phyloP scores from a whole-genome alignment of 2,329 filamentous ascomycete species.

The Venturia nashicola region DNA sequence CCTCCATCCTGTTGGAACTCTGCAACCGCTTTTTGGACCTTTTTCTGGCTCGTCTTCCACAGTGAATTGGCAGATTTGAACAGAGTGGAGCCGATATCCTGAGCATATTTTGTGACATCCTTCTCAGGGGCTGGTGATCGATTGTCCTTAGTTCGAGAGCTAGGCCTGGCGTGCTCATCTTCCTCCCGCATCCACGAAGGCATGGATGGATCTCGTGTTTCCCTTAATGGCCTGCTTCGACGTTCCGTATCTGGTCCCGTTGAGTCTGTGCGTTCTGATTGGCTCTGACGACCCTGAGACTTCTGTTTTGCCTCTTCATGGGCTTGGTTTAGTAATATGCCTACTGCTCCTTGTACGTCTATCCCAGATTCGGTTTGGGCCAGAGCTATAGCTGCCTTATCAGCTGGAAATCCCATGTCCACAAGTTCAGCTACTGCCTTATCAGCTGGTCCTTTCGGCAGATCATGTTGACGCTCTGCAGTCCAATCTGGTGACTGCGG shows the following conservation, averaged over 20 bases:
- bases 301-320: conserved; percentile 73
- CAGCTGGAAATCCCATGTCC: conserved; percentile 85
- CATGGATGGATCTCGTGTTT: conserved; percentile 21
- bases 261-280: not conserved
- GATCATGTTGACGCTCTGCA: conserved; percentile 12
- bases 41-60: conserved; percentile 92
- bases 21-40: conserved; percentile 79
- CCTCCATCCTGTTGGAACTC: conserved; percentile 59
- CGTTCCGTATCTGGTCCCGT: not conserved
- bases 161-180: conserved; percentile 36
- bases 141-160: conserved; percentile 38
- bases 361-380: conserved; percentile 66
- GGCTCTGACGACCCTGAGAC: conserved; percentile 25
- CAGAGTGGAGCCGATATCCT: conserved; percentile 68
- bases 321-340: conserved; percentile 83
- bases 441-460: conserved; percentile 46
- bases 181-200: conserved; percentile 55
- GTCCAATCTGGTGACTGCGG: not conserved
- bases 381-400: conserved; percentile 71
- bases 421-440: conserved; percentile 76
- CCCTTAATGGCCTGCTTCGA: conserved; percentile 10
- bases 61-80: conserved; percentile 91
- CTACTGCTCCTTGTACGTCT: conserved; percentile 76
- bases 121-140: conserved; percentile 49
- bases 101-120: conserved; percentile 70